Evolutionary conservation across 805 yeast species (phyloP).

Genomic region (Isabelozyma pseudorhagii): DNA sequence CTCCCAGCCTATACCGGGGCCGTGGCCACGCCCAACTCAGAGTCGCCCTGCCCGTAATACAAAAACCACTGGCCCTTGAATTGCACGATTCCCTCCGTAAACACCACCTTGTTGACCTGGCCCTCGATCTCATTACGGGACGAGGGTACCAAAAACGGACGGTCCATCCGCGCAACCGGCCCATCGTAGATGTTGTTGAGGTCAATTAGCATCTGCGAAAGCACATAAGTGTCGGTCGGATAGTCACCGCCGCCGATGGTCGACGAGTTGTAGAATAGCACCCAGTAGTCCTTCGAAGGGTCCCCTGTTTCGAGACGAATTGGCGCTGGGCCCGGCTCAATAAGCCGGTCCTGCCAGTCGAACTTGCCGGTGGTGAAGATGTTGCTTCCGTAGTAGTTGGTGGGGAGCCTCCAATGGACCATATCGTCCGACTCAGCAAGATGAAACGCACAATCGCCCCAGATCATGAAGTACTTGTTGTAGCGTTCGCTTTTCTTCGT

Average conservation of each 20-base stretch:
- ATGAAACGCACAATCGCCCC: constrained; percentile 41
- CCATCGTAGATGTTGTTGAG: constrained; percentile 31
- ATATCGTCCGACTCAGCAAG: constrained; percentile 34
- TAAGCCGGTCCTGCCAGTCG: constrained; percentile 31
- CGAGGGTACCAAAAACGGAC: constrained; percentile 34
- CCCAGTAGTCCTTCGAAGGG: constrained; percentile 24
- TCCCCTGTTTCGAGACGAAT: constrained; percentile 25
- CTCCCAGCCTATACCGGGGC: constrained; percentile 10
- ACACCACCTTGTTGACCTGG: constrained; percentile 40
- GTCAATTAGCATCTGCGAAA: constrained; percentile 40
- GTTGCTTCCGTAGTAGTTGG: constrained; percentile 14
- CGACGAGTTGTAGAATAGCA: constrained; percentile 36
- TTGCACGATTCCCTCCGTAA: constrained; percentile 42
- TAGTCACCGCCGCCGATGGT: constrained; percentile 34
- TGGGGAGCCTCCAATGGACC: constrained; percentile 27
- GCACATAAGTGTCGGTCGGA: constrained; percentile 28
- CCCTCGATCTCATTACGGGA: constrained; percentile 32
- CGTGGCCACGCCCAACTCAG: constrained; percentile 41
- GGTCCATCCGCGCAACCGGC: constrained; percentile 36
- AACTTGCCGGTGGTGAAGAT: constrained; percentile 26
- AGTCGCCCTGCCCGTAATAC: constrained; percentile 43
- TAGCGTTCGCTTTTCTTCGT: constrained; percentile 23
- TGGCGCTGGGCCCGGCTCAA: constrained; percentile 44
- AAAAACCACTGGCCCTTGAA: constrained; percentile 40
- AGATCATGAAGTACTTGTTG: constrained; percentile 40